These are phyloP conservation scores for Alternaria sp. DNA, from an alignment of 2,329 filamentous ascomycete species.

Conservation along the genomic window DNA sequence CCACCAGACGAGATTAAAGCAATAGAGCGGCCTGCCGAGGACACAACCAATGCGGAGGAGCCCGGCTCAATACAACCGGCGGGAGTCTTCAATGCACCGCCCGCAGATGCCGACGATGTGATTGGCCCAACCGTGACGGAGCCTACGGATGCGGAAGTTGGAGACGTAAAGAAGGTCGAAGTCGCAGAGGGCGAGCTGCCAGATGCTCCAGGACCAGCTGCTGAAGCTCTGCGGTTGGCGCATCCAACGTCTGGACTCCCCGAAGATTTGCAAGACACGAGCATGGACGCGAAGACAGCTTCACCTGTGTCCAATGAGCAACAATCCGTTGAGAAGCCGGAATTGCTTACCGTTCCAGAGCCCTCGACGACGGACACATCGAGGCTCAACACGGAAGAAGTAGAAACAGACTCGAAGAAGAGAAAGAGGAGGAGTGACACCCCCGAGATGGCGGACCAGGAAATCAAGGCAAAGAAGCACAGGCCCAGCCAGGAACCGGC, in stretches of 20 bases:
- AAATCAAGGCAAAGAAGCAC: conserved; percentile 53
- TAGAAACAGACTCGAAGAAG: conserved; percentile 48
- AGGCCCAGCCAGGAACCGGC: conserved; percentile 46
- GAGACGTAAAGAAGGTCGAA: conserved; percentile 5
- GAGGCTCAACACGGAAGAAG: conserved; percentile 44
- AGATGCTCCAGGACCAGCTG: conserved; percentile 30
- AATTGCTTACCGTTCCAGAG: conserved; percentile 33
- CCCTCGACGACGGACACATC: conserved; percentile 40
- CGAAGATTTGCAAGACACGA: conserved; percentile 3
- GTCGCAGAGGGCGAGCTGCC: conserved; percentile 17
- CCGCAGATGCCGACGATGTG: conserved; percentile 22
- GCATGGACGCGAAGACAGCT: conserved; percentile 19
- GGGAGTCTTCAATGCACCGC: conserved; percentile 20
- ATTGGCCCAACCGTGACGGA: conserved; percentile 27
- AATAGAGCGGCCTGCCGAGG: conserved; percentile 20
- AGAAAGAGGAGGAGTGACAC: conserved; percentile 51
- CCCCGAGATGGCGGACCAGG: conserved; percentile 42
- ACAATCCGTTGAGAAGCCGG: conserved; percentile 41
- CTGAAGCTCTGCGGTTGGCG: conserved; percentile 25
- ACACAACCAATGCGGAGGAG: conserved; percentile 23
- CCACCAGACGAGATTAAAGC: conserved; percentile 19
- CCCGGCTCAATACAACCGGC: conserved; percentile 22
- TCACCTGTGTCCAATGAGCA: conserved; percentile 33
- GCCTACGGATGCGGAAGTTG: conserved; percentile 19
- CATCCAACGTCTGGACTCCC: conserved; percentile 7